phyloP scores from a whole-genome alignment of 495 filamentous ascomycete species.

The Pseudotulostoma volvatum region DNA sequence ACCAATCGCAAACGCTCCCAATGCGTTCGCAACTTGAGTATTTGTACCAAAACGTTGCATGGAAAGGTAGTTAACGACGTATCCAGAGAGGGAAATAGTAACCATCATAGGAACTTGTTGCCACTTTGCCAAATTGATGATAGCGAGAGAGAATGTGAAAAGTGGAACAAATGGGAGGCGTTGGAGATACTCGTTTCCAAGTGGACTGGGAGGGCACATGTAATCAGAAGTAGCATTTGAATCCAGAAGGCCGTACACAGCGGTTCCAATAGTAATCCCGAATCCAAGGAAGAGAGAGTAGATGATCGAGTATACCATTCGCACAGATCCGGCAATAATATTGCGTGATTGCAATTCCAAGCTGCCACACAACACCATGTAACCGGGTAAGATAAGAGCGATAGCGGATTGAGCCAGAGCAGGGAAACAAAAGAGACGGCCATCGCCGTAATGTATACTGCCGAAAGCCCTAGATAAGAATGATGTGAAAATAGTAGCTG shows the following conservation, averaged over 20 bases:
- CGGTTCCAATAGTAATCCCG: slow-evolving; percentile 87
- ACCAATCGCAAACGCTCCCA: slow-evolving; percentile 77
- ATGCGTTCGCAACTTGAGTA: slow-evolving; percentile 64
- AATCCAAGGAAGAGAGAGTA: slow-evolving; percentile 95
- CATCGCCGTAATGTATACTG: slow-evolving; percentile 42
- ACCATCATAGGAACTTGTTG: slow-evolving; percentile 80
- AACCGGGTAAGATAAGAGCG: slow-evolving; percentile 82
- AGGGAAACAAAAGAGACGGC: slow-evolving; percentile 76
- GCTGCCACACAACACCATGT: slow-evolving; percentile 64
- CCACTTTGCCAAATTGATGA: slow-evolving; percentile 83
- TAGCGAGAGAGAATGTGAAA: slow-evolving; percentile 68
- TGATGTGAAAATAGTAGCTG: slow-evolving; percentile 72
- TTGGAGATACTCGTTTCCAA: slow-evolving; percentile 30
- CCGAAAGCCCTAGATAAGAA: slow-evolving; percentile 81
- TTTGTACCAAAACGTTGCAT: slow-evolving; percentile 54
- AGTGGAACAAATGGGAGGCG: slow-evolving; percentile 57
- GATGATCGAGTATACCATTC: slow-evolving; percentile 91
- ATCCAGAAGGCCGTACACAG: slow-evolving; percentile 74
- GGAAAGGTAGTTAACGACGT: slow-evolving; percentile 71
- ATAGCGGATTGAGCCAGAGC: slow-evolving; percentile 82
- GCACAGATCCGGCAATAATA: slow-evolving; percentile 79
- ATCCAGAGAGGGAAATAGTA: slow-evolving; percentile 68
- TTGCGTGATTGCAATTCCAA: slow-evolving; percentile 77
- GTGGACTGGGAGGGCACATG: slow-evolving; percentile 42
- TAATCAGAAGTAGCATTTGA: slow-evolving; percentile 54